These are phyloP conservation scores for Solanum etuberosum DNA, from an alignment of 257 asterid genomes.

Conservation along the genomic window DNA sequence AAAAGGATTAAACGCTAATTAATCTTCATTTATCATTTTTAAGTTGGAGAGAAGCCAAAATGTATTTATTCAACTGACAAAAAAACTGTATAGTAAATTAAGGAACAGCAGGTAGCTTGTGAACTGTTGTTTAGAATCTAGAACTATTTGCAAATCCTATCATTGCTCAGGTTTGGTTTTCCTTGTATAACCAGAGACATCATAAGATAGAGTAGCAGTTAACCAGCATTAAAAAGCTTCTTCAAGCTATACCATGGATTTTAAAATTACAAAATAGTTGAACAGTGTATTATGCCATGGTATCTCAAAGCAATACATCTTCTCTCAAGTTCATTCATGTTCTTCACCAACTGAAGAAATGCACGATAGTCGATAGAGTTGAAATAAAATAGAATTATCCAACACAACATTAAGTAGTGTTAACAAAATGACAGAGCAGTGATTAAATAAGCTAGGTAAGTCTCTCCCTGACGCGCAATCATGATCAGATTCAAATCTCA, in stretches of 20 bases:
- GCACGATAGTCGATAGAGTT: background rate
- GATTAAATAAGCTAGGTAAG: background rate
- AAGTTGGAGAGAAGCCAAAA: background rate
- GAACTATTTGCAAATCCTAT: background rate
- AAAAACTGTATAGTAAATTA: background rate
- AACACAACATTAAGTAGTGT: background rate
- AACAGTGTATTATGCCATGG: background rate
- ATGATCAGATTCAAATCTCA: background rate
- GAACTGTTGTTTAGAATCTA: background rate
- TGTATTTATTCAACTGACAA: background rate
- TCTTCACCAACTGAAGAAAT: background rate
- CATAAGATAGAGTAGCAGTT: background rate
- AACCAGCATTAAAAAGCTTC: background rate
- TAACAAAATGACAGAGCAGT: background rate
- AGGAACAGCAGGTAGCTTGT: background rate
- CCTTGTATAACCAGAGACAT: background rate
- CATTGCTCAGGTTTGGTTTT: background rate
- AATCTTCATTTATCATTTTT: background rate
- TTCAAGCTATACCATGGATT: background rate
- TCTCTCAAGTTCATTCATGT: background rate
- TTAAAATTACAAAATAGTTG: background rate
- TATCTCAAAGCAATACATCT: background rate
- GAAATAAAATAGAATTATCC: background rate
- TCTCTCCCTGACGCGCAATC: background rate
- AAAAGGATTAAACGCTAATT: background rate